These are phyloP conservation scores for Hamigera avellanea DNA, from an alignment of 495 filamentous ascomycete genomes.

Conservation along the genomic window DNA sequence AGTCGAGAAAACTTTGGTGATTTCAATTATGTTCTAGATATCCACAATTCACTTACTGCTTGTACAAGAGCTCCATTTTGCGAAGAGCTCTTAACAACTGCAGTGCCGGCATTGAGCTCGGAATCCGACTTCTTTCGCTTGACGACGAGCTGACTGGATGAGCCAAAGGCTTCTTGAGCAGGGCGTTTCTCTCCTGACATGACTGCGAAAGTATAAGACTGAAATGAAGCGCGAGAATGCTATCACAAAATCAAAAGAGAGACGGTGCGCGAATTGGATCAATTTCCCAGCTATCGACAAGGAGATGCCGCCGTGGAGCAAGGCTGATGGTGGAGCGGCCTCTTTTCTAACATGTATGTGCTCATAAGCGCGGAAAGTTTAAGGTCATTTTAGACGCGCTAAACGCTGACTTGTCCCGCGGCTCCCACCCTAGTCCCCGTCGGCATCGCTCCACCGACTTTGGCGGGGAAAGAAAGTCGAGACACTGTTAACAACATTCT, in stretches of 20 bases:
- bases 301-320: too few relatives aligned
- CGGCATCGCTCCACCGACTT: background rate
- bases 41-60: slow-evolving; percentile 48
- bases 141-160: slow-evolving; percentile 65
- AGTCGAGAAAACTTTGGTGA: background rate
- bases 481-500: too few relatives aligned
- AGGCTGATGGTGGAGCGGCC: too few relatives aligned
- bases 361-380: slow-evolving; percentile 3
- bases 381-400: slow-evolving; percentile 4
- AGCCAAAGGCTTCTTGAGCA: slow-evolving; percentile 64
- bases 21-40: background rate
- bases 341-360: slow-evolving; percentile 1
- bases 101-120: slow-evolving; percentile 52
- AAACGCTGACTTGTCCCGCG: slow-evolving; percentile 4
- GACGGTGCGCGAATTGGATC: too few relatives aligned
- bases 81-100: slow-evolving; percentile 51
- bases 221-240: background rate
- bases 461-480: background rate
- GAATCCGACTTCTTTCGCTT: slow-evolving; percentile 72
- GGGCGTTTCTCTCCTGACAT: slow-evolving; percentile 91
- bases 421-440: background rate
- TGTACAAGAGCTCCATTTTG: slow-evolving; percentile 70
- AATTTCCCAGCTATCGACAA: too few relatives aligned
- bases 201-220: slow-evolving; percentile 4
- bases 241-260: too few relatives aligned